A percentile compares a stretch with the other conserved stretches of the same genome.
These are phyloP conservation scores for Vitis rotundifolia DNA, from an alignment of 164 flowering plant species.

Conservation along the genomic window DNA sequence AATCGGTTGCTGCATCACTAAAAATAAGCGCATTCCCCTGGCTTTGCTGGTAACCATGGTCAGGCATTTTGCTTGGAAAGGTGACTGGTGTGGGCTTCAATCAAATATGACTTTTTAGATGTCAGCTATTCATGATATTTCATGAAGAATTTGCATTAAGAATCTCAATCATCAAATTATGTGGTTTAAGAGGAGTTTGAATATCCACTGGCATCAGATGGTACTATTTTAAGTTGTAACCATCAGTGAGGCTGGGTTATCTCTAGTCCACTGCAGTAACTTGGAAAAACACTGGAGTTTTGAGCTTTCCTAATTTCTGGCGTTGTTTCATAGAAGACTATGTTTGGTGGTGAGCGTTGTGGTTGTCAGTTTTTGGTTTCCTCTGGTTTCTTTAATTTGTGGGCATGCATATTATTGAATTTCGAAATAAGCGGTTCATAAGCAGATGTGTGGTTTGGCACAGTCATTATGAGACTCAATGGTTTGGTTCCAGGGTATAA, in stretches of 20 bases:
- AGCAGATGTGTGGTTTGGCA: slow-evolving; percentile 3
- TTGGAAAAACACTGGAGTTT: not conserved
- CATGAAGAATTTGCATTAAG: not conserved
- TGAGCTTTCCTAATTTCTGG: slow-evolving; percentile 1
- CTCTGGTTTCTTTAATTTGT: not conserved
- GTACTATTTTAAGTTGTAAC: not conserved
- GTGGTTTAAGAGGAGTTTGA: no score
- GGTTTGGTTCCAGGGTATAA: slow-evolving; percentile 4
- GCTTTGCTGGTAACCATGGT: not conserved
- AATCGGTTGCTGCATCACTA: slow-evolving; percentile 10
- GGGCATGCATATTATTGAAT: not conserved
- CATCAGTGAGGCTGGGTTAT: not conserved
- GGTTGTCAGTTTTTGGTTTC: not conserved
- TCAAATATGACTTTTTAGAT: not conserved
- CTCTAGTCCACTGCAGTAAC: not conserved
- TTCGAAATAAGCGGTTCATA: not conserved
- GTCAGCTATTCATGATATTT: not conserved
- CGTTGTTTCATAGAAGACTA: not conserved
- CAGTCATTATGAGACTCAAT: not conserved
- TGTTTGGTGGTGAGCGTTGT: not conserved
- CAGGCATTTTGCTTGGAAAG: not conserved
- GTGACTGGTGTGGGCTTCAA: not conserved
- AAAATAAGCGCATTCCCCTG: not conserved
- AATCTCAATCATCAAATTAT: not conserved
- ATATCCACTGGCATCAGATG: slow-evolving; percentile 1